Evolutionary conservation across 2,329 filamentous ascomycete genomes (phyloP), one percentile per base, ranked within the genome.

Genomic region (Penicillium fuscoglaucum): DNA sequence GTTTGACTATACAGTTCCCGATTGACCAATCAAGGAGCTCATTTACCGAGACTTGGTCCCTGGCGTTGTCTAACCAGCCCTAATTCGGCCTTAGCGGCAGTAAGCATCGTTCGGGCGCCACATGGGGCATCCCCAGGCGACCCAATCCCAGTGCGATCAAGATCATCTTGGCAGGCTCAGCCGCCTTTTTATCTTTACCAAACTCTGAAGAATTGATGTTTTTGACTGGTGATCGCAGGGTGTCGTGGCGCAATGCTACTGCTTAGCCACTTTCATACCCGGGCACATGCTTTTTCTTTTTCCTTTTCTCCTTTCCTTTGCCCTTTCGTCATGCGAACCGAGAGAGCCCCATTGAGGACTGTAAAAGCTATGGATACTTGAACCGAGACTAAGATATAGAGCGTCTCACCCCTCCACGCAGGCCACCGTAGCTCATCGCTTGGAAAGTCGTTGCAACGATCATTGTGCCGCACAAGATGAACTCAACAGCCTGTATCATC

Each of bases 401-500:
- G 21, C 12, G 26, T 28, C 13, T 28, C 28, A 6, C 43, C 17
- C 45, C 45, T 17, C 45, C 17, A 26, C 33, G 19, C 12, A 21
- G 17, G 4, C 26, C 15, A 17, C 29, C 13, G 21, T 37, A 28
- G 44, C 17, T 44, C 44, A n/a, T 43, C n/a, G n/a, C 51, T 13
- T 54, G 26, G 7, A 21, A 33, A 45, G 31, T 31, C 33, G 2
- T 43, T 35, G 7, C 26, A 17, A 17, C 17, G 28, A 43, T 13
- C n/a, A 40, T 54, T 24, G 26, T 47, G 13, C 4, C 15, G 10
- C 33, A 13, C 47, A 60, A 17, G 3, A 61, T 63, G 61, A 62
- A 57, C 43, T 58, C 61, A 21, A 61, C 61, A 29, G n/a, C 13
- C 4, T 61, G 61, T 55, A 33, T 62, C 5, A 64, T 64, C 15